Evolutionary conservation across 2,329 filamentous ascomycete species (phyloP).

Genomic region (Colletotrichum nymphaeae): DNA sequence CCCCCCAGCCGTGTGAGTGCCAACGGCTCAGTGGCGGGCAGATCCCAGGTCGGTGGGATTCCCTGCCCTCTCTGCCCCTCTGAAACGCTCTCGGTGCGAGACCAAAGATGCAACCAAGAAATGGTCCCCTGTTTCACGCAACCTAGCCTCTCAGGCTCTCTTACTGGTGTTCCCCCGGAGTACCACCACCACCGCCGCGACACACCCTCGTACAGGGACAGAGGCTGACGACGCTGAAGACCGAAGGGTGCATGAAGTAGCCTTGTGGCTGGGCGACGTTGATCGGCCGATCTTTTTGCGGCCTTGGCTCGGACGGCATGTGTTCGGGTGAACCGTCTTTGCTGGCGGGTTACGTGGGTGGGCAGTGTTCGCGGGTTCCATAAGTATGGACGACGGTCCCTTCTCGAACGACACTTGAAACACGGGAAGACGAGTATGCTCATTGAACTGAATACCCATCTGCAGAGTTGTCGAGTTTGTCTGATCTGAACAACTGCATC

Average conservation of each 20-base stretch:
- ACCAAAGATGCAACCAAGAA: slow-evolving; percentile 31
- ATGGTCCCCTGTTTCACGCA: slow-evolving; percentile 33
- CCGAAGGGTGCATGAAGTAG: slow-evolving; percentile 31
- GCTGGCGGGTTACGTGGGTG: neutral
- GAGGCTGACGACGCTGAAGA: slow-evolving; percentile 6
- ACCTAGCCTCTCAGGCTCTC: neutral
- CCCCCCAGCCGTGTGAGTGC: neutral
- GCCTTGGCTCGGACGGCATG: slow-evolving; percentile 26
- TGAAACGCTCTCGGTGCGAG: slow-evolving; percentile 28
- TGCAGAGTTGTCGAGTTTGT: slow-evolving; percentile 6
- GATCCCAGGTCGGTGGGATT: slow-evolving; percentile 4
- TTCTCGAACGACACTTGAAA: slow-evolving; percentile 24
- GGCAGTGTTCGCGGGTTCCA: slow-evolving; percentile 6
- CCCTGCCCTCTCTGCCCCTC: neutral
- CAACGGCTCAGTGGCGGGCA: neutral
- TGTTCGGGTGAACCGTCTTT: slow-evolving; percentile 14
- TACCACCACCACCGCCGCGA: neutral
- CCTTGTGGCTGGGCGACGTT: slow-evolving; percentile 14
- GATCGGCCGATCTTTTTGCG: slow-evolving; percentile 22
- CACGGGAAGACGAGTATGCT: neutral
- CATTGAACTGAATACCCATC: neutral
- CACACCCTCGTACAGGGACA: neutral
- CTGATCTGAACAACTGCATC: slow-evolving; percentile 2
- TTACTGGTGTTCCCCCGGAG: too few species aligned
- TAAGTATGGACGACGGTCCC: slow-evolving; percentile 27